Conservation (phyloP, 78 protist genomes). For the Dictyostelium purpureum region DNA sequence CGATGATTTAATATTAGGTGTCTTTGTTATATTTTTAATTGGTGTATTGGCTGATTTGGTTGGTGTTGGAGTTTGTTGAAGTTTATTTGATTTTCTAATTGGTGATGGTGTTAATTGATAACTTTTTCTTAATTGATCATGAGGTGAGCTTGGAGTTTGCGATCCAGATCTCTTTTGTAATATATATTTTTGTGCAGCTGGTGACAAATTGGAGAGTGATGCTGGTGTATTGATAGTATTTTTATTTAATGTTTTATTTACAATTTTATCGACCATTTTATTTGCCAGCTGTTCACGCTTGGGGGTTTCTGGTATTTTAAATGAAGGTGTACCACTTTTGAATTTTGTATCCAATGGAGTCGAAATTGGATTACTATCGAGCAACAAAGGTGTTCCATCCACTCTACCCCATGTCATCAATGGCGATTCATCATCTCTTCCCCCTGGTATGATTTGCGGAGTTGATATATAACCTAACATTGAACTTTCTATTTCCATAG, state of each 20-base stretch:
- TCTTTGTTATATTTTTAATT: not conserved
- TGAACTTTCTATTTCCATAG: not conserved
- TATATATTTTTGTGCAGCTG: not conserved
- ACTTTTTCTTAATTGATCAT: constrained; percentile 12
- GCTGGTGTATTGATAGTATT: not conserved
- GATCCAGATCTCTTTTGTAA: not conserved
- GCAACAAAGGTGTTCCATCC: constrained; percentile 67
- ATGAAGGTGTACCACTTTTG: not conserved
- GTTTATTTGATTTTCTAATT: not conserved
- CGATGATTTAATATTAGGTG: not conserved
- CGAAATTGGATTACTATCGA: not conserved
- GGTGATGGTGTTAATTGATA: not conserved
- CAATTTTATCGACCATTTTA: constrained; percentile 4
- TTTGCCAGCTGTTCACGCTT: constrained; percentile 30
- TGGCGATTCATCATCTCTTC: constrained; percentile 64
- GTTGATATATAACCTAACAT: constrained; percentile 38
- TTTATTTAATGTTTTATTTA: not conserved
- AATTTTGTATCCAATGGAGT: not conserved
- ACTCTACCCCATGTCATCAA: constrained; percentile 87
- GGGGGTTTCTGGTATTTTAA: constrained; percentile 72
- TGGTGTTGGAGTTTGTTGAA: not conserved
- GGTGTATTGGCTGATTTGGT: not conserved
- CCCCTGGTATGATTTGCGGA: constrained; percentile 21
- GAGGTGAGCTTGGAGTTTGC: not conserved
- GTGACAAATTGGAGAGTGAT: not conserved